Percentiles rank a stretch among this genome's conserved stretches.
Conservation (phyloP, 75 land plant species). For the Isoetes taiwanensis region DNA sequence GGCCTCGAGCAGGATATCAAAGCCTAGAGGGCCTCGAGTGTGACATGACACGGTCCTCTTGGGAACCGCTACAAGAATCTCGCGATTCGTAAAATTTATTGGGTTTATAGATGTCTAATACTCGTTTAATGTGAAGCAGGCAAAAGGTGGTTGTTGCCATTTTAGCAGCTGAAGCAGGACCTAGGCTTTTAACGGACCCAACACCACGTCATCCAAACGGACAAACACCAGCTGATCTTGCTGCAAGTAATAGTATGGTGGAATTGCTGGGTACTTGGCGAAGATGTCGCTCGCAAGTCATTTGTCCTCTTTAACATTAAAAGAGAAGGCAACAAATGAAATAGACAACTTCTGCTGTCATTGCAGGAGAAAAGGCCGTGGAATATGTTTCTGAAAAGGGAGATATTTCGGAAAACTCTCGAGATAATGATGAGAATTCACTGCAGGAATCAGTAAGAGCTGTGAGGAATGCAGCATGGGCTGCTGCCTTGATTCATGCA, state of each 20-base stretch:
- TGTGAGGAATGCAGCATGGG: slow-evolving; percentile 73
- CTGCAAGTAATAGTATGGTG: slow-evolving; percentile 61
- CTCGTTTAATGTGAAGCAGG: no score
- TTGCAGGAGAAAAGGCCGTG: slow-evolving; percentile 37
- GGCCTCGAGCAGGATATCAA: no score
- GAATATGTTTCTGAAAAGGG: slow-evolving; percentile 29
- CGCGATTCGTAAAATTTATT: no score
- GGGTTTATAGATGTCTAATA: no score
- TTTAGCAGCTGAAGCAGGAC: slow-evolving; percentile 44
- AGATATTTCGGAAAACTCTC: slow-evolving; percentile 11
- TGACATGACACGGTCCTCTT: no score
- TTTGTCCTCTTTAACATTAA: slow-evolving; percentile 35
- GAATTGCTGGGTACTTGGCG: slow-evolving; percentile 84
- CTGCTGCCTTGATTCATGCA: slow-evolving; percentile 78
- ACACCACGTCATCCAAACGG: slow-evolving; percentile 50
- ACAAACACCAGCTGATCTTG: slow-evolving; percentile 68
- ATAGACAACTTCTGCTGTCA: no score
- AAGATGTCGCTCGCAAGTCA: slow-evolving; percentile 49
- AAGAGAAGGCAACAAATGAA: slow-evolving; percentile 22
- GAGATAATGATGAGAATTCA: slow-evolving; percentile 23
- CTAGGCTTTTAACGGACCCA: slow-evolving; percentile 81
- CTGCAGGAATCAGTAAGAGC: slow-evolving; percentile 60
- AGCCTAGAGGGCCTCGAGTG: no score
- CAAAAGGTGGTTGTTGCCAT: slow-evolving; percentile 55
- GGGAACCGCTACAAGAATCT: no score